Evolutionary conservation across 768 basidiomycete genomes (phyloP), one percentile per base, ranked within the genome.

Genomic region (Pulveroboletus sp.): DNA sequence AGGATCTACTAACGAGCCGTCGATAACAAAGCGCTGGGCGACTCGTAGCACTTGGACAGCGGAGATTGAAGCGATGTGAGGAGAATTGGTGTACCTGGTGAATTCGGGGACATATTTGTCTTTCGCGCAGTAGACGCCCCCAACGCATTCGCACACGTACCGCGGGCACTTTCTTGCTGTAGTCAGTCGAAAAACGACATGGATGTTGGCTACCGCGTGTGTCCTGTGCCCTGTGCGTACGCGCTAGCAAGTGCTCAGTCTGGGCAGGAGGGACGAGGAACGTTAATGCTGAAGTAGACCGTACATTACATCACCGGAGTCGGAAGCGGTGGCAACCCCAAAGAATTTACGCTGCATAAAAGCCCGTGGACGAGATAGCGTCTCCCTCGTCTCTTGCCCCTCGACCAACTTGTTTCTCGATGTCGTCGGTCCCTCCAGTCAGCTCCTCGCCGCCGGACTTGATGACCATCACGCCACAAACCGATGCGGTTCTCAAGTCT

Each of bases 281-380:
- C 36, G 15, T 27, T 14, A 39, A 15, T 4, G 17, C 1, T 26
- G 48, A 47, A 21, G 5, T 31, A 15, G 43, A n/a, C 21, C 43
- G 43, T 44, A 45, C 13, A 18, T 35, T 45, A 35, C 44, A 35
- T 45, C 44, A 45, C 24, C 24, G 24, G 15, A 26, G 21, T 11
- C 43, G 5, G 21, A 44, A 55, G 50, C 55, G 53, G 63, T 51
- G 55, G 58, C 51, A 63, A 64, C 68, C 66, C 66, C 66, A 68
- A 68, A 69, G 66, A 69, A 64, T 68, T 68, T 66, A 39, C 55
- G 21, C 28, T 18, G 36, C 56, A 62, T 64, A 62, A 68, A 45
- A 69, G 53, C 51, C 46, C 53, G 31, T 18, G 30, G 18, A 17
- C 30, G 45, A 31, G 46, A 24, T 18, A 24, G 3, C 31, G 9